Percentiles rank a stretch among this genome's conserved stretches.
Evolutionary conservation across 306 rosid species (phyloP).

Genomic region (Trifolium pratense): DNA sequence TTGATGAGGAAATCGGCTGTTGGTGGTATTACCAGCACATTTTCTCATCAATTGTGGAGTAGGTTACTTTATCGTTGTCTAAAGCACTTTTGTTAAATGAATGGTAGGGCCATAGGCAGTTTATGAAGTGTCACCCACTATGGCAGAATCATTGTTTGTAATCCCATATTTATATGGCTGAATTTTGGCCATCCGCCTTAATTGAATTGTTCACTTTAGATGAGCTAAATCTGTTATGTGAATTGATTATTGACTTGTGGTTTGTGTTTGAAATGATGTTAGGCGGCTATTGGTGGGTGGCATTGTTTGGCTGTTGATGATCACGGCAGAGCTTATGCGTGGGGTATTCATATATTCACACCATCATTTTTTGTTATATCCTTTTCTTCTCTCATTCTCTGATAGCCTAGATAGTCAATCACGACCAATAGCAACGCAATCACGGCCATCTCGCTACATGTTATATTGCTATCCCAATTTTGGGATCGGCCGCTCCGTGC

Average conservation of each 20-base stretch:
- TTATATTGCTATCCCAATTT: no score
- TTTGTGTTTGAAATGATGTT: slow-evolving; percentile 25
- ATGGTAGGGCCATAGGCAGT: not conserved
- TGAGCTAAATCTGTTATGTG: not conserved
- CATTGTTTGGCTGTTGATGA: slow-evolving; percentile 99
- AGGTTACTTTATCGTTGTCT: not conserved
- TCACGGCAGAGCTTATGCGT: slow-evolving; percentile 95
- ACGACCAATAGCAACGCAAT: no score
- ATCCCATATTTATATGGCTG: not conserved
- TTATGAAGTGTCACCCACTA: not conserved
- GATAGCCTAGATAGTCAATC: no score
- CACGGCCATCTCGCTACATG: no score
- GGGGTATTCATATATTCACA: slow-evolving; percentile 71
- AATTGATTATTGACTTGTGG: slow-evolving; percentile 13
- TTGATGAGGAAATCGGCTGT: not conserved
- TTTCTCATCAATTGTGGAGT: not conserved
- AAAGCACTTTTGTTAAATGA: not conserved
- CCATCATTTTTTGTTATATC: not conserved
- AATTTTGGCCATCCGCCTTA: not conserved
- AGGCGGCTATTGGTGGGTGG: slow-evolving; percentile 99
- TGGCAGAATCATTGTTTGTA: not conserved
- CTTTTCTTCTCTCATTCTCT: slow-evolving; percentile 29
- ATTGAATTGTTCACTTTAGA: not conserved
- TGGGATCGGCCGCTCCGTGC: no score
- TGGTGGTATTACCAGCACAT: not conserved